Conservation (phyloP, 2,329 filamentous ascomycete genomes). For the Ophiosphaerella korrae region DNA sequence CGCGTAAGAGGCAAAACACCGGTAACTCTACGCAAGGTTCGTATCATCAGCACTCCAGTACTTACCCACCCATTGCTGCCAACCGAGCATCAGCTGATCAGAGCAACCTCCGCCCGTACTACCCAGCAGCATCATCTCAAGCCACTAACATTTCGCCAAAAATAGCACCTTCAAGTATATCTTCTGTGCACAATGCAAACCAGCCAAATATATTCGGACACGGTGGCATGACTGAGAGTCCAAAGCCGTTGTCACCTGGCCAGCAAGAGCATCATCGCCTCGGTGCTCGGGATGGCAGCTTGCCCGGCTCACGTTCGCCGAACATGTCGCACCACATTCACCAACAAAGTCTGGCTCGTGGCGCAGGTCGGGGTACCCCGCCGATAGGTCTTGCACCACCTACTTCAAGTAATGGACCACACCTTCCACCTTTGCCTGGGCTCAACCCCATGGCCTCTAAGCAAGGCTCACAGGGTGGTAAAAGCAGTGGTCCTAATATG, state of each 20-base stretch:
- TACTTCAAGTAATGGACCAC: conserved; percentile 48
- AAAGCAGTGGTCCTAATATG: conserved; percentile 46
- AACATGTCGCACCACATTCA: conserved; percentile 68
- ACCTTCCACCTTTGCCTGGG: conserved; percentile 51
- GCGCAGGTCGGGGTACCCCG: conserved; percentile 62
- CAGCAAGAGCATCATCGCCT: conserved; percentile 60
- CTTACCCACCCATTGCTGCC: conserved; percentile 73
- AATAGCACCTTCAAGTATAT: conserved; percentile 44
- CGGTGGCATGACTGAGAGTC: conserved; percentile 79
- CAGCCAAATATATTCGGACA: conserved; percentile 70
- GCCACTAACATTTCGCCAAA: conserved; percentile 48
- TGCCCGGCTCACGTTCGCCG: conserved; percentile 66
- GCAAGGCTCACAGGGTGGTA: conserved; percentile 38
- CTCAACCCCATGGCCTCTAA: conserved; percentile 44
- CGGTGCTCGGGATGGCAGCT: conserved; percentile 55
- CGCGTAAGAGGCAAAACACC: conserved; percentile 70
- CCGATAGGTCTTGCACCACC: conserved; percentile 53
- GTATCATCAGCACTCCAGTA: conserved; percentile 71
- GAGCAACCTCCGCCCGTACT: conserved; percentile 42
- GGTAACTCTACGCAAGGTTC: conserved; percentile 59
- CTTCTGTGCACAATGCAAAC: conserved; percentile 42
- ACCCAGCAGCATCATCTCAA: conserved; percentile 43
- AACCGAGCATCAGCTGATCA: conserved; percentile 34
- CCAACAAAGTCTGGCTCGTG: conserved; percentile 65
- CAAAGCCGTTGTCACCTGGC: conserved; percentile 79